A percentile compares a stretch with the other conserved stretches of the same genome.
Conservation (phyloP, 1,284 basidiomycete species). For the Leccinum pallidistipes region DNA sequence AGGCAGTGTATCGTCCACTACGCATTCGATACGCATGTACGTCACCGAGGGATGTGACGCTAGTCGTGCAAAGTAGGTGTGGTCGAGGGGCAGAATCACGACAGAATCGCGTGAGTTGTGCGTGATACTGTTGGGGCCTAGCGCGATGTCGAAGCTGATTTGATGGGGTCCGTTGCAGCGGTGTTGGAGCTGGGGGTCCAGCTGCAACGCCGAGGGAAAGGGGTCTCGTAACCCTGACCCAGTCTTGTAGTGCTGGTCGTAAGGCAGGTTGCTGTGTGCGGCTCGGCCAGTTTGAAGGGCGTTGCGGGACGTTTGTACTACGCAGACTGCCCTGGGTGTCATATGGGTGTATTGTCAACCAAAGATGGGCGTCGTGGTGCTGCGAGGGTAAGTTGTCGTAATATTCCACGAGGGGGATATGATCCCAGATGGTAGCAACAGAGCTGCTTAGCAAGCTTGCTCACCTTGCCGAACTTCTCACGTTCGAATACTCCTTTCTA, state of each 20-base stretch:
- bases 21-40: constrained; percentile 50
- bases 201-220: constrained; percentile 47
- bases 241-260: constrained; percentile 33
- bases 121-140: constrained; percentile 11
- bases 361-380: constrained; percentile 22
- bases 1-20: constrained; percentile 49
- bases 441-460: background rate
- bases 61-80: constrained; percentile 50
- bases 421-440: no score
- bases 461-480: background rate
- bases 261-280: background rate
- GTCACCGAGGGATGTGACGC: constrained; percentile 59
- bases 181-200: constrained; percentile 57
- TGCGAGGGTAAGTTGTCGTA: background rate
- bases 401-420: no score
- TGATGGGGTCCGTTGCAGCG: constrained; percentile 43
- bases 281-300: background rate
- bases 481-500: background rate
- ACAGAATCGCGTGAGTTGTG: background rate
- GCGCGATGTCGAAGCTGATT: constrained; percentile 49
- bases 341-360: constrained; percentile 29
- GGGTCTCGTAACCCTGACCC: constrained; percentile 42
- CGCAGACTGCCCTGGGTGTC: background rate
- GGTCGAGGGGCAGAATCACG: constrained; percentile 29
- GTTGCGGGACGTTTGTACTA: background rate